phyloP scores from a whole-genome alignment of 2,329 filamentous ascomycete genomes.

The Penicillium freii region DNA sequence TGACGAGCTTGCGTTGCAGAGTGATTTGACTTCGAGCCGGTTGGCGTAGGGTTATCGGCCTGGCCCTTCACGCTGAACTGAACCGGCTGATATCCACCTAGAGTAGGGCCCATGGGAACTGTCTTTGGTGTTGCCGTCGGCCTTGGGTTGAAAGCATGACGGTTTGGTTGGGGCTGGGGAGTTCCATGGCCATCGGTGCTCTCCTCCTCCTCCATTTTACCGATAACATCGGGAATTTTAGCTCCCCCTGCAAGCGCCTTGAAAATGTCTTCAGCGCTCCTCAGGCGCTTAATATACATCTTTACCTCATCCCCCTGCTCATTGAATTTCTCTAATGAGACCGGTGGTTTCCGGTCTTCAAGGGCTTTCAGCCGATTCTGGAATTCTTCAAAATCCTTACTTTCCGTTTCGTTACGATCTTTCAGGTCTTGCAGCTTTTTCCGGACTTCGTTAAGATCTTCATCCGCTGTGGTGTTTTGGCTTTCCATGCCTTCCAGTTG shows the following conservation, averaged over 20 bases:
- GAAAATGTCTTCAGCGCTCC: background rate
- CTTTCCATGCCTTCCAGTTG: background rate
- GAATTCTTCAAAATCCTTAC: background rate
- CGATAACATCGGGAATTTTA: background rate
- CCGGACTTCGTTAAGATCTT: background rate
- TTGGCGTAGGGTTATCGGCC: background rate
- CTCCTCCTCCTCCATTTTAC: background rate
- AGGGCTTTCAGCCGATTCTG: background rate
- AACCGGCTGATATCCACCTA: background rate
- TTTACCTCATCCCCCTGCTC: background rate
- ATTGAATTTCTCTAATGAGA: background rate
- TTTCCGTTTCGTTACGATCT: too few relatives aligned
- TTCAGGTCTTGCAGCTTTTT: background rate
- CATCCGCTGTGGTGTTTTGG: too few relatives aligned
- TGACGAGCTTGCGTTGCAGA: background rate
- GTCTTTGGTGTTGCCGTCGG: background rate
- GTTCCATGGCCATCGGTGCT: background rate
- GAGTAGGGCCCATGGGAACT: background rate
- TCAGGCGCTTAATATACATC: constrained; percentile 1
- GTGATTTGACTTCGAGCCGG: background rate
- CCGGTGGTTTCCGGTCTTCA: background rate
- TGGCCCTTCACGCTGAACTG: background rate
- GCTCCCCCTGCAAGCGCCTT: background rate
- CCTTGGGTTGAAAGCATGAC: background rate
- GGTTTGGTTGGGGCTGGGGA: background rate